A percentile compares a stretch with the other conserved stretches of the same genome.
These are phyloP conservation scores for Sclerotiophoma versabilis DNA, from an alignment of 2,329 filamentous ascomycete species.

Conservation along the genomic window DNA sequence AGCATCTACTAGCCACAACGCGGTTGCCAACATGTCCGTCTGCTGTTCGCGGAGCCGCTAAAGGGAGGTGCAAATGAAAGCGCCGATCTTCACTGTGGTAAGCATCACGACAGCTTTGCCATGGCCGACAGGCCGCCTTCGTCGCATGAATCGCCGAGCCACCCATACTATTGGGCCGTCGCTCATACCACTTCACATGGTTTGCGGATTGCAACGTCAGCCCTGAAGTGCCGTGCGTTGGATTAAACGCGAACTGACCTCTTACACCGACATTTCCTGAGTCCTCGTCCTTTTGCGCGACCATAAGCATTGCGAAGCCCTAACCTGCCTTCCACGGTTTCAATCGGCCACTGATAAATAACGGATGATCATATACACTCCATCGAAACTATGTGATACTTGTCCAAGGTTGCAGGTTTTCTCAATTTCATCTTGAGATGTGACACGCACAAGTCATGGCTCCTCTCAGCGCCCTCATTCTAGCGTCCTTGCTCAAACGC, in stretches of 20 bases:
- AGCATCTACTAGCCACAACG: not conserved
- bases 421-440: slow-evolving; percentile 1
- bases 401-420: not conserved
- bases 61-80: not conserved
- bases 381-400: not conserved
- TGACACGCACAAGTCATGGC: slow-evolving; percentile 30
- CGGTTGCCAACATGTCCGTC: not conserved
- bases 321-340: slow-evolving; percentile 1
- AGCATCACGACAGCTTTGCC: slow-evolving; percentile 27
- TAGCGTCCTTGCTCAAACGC: slow-evolving; percentile 27
- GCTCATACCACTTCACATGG: not conserved
- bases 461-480: slow-evolving; percentile 21
- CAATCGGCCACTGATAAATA: not conserved
- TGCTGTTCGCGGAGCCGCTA: slow-evolving; percentile 9
- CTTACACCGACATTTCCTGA: slow-evolving; percentile 4
- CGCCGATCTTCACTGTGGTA: slow-evolving; percentile 25
- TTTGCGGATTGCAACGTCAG: slow-evolving; percentile 7
- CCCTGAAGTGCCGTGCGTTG: not conserved
- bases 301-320: slow-evolving; percentile 9
- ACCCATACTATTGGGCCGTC: slow-evolving; percentile 7
- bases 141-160: slow-evolving; percentile 10
- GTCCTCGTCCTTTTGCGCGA: slow-evolving; percentile 6
- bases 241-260: slow-evolving; percentile 6
- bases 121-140: slow-evolving; percentile 22
- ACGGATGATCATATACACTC: not conserved